Percentiles rank a stretch among this genome's conserved stretches.
Evolutionary conservation across 495 filamentous ascomycete species (phyloP).

Genomic region (Barbatosphaeria neglecta): DNA sequence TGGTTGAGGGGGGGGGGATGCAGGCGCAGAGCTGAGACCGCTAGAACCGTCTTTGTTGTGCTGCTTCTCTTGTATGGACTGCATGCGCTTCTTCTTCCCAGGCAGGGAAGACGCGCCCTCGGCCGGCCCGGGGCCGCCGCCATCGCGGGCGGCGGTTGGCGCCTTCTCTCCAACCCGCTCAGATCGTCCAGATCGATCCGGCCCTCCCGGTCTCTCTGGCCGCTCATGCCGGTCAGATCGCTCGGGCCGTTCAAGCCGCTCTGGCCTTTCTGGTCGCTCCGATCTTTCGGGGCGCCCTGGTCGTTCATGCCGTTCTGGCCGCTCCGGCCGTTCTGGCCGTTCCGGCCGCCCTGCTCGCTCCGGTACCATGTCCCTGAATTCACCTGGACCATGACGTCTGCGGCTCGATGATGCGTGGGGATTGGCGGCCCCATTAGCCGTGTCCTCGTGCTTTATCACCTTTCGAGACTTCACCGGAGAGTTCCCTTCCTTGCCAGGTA

Average conservation of each 20-base stretch:
- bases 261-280: too few species aligned
- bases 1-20: slow-evolving; percentile 28
- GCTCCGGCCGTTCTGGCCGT: too few species aligned
- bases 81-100: slow-evolving; percentile 38
- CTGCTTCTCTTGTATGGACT: slow-evolving; percentile 27
- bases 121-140: slow-evolving; percentile 3
- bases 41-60: slow-evolving; percentile 38
- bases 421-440: slow-evolving; percentile 39
- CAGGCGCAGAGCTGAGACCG: slow-evolving; percentile 42
- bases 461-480: slow-evolving; percentile 59
- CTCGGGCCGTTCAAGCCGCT: too few species aligned
- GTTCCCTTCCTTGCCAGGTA: slow-evolving; percentile 59
- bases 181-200: too few species aligned
- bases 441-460: slow-evolving; percentile 59
- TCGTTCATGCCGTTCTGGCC: too few species aligned
- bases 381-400: slow-evolving; percentile 21
- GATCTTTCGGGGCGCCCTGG: too few species aligned
- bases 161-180: not conserved
- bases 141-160: not conserved
- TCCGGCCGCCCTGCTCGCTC: slow-evolving; percentile 5
- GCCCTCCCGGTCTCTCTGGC: too few species aligned
- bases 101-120: slow-evolving; percentile 9
- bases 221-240: too few species aligned
- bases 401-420: slow-evolving; percentile 17
- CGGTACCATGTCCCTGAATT: slow-evolving; percentile 12